These are phyloP conservation scores for Microthlaspi erraticum DNA, from an alignment of 345 rosid genomes.

Conservation along the genomic window DNA sequence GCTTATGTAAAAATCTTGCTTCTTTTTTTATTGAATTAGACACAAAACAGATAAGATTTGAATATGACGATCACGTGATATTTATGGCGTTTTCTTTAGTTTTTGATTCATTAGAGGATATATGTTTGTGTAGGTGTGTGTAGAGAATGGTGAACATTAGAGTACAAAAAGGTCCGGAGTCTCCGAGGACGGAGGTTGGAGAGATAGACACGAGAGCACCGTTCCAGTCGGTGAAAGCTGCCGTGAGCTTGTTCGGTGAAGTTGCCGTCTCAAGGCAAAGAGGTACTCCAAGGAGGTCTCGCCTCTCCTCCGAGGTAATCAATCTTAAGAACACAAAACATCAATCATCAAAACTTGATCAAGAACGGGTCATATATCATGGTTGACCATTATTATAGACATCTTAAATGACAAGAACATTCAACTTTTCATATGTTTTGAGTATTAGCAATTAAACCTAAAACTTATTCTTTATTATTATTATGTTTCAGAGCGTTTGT, in stretches of 20 bases:
- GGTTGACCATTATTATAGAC: neutral
- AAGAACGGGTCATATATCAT: neutral
- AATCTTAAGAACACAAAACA: slow-evolving; percentile 6
- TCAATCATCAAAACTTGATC: neutral
- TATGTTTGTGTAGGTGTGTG: no score
- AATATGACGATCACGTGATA: neutral
- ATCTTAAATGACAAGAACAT: neutral
- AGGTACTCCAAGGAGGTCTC: slow-evolving; percentile 48
- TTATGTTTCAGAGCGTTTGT: slow-evolving; percentile 50
- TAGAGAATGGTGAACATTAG: slow-evolving; percentile 59
- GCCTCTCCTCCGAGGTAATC: slow-evolving; percentile 56
- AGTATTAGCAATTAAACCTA: neutral
- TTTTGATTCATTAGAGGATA: slow-evolving; percentile 2
- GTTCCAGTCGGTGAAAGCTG: slow-evolving; percentile 91
- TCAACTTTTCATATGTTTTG: neutral
- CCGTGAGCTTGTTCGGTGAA: slow-evolving; percentile 85
- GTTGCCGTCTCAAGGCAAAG: slow-evolving; percentile 56
- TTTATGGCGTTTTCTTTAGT: neutral
- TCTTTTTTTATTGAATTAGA: neutral
- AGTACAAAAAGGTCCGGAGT: slow-evolving; percentile 43
- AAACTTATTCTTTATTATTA: neutral
- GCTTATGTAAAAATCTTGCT: neutral
- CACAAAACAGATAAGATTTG: neutral
- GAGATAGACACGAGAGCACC: slow-evolving; percentile 97
- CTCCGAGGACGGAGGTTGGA: slow-evolving; percentile 80